A percentile compares a stretch with the other conserved stretches of the same genome.
Evolutionary conservation across 2,329 filamentous ascomycete genomes (phyloP).

Genomic region (Beauveria sp.): DNA sequence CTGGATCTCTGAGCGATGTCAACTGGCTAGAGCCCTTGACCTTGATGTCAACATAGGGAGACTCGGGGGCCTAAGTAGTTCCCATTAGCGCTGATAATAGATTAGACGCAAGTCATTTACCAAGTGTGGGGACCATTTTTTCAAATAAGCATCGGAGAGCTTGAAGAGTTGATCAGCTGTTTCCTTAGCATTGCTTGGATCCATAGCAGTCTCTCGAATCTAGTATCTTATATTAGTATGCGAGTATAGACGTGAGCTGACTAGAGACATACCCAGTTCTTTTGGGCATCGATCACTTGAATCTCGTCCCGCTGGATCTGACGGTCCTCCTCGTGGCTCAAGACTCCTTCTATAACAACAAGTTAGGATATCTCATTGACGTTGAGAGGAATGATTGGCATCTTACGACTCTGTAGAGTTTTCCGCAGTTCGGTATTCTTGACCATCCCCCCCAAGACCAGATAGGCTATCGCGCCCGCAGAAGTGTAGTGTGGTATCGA

Average conservation of each 20-base stretch:
- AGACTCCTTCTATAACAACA: neutral
- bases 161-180: neutral
- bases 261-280: neutral
- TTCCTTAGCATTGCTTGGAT: neutral
- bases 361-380: neutral
- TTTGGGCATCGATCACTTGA: neutral
- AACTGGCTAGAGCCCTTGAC: neutral
- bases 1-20: neutral
- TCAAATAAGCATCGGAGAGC: neutral
- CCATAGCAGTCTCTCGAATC: neutral
- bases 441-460: neutral
- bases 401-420: neutral
- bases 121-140: neutral
- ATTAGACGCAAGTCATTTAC: neutral
- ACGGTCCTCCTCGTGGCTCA: neutral
- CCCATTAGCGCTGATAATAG: neutral
- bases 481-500: neutral
- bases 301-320: neutral
- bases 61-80: neutral
- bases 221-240: neutral
- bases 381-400: neutral
- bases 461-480: neutral
- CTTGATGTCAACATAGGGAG: neutral
- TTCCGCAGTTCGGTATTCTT: neutral
- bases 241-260: neutral